phyloP scores from a whole-genome alignment of 306 rosid species.

The Cucumis cinereus region DNA sequence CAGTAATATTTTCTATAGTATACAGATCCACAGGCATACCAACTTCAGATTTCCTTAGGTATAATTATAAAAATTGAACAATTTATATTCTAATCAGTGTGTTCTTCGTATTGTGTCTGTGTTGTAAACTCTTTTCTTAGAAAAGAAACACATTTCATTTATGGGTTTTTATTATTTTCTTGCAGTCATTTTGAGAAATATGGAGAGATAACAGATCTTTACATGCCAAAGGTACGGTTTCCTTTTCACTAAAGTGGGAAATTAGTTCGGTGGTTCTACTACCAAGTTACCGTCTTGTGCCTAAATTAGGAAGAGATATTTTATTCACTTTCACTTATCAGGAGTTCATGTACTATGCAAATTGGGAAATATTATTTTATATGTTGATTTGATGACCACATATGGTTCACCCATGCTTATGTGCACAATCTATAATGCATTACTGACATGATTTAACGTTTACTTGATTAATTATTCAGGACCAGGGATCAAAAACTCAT shows the following conservation, averaged over 20 bases:
- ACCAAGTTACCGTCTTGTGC: neutral
- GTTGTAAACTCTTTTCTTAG: too few relatives aligned
- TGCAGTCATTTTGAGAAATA: conserved; percentile 95
- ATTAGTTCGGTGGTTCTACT: neutral
- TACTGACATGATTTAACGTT: neutral
- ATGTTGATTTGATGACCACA: neutral
- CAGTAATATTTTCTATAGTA: too few relatives aligned
- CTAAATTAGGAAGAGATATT: neutral
- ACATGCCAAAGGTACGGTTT: conserved; percentile 87
- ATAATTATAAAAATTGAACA: too few relatives aligned
- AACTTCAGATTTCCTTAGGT: too few relatives aligned
- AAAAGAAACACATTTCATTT: neutral
- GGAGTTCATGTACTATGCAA: neutral
- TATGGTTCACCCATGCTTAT: neutral
- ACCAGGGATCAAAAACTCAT: conserved; percentile 75
- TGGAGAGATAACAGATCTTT: conserved; percentile 92
- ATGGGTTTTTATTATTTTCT: neutral
- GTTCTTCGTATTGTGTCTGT: too few relatives aligned
- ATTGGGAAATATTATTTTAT: neutral
- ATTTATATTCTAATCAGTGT: too few relatives aligned
- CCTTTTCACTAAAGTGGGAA: neutral
- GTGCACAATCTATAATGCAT: neutral
- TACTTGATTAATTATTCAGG: conserved; percentile 30
- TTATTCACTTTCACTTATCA: neutral
- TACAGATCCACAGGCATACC: too few relatives aligned